Conservation (phyloP, 2,329 filamentous ascomycete genomes). For the Curvularia verruculosa region DNA sequence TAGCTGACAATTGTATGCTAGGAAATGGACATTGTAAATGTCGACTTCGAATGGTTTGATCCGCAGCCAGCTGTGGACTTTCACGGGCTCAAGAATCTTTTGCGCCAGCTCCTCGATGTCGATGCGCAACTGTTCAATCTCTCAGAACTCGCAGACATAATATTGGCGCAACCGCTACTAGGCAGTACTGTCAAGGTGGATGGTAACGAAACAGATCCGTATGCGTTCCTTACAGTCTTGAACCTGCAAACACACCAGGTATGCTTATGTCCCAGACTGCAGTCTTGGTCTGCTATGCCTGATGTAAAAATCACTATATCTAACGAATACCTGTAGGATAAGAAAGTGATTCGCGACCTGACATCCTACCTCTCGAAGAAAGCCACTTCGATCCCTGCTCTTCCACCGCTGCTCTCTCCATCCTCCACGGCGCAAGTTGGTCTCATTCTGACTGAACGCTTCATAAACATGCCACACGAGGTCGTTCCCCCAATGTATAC, state of each 20-base stretch:
- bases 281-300: not conserved
- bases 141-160: conserved; percentile 82
- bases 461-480: conserved; percentile 97
- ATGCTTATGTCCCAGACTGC: conserved; percentile 4
- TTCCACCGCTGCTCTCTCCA: conserved; percentile 47
- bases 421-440: conserved; percentile 66
- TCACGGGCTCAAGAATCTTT: conserved; percentile 86
- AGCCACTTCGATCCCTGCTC: conserved; percentile 59
- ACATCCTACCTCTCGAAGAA: conserved; percentile 70
- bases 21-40: conserved; percentile 90
- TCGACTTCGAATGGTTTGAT: conserved; percentile 99
- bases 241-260: conserved; percentile 78
- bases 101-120: conserved; percentile 90
- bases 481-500: conserved; percentile 91
- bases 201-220: conserved; percentile 88
- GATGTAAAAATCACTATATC: not conserved
- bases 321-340: conserved; percentile 56
- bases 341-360: conserved; percentile 73
- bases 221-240: conserved; percentile 87
- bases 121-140: conserved; percentile 87
- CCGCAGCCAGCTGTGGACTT: conserved; percentile 89
- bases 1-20: conserved; percentile 45
- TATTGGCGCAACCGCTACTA: conserved; percentile 83
- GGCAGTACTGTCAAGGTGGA: conserved; percentile 98
- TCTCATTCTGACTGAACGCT: conserved; percentile 85